Conservation (phyloP, 2,329 filamentous ascomycete species). For the Hymenoscyphus infarciens region DNA sequence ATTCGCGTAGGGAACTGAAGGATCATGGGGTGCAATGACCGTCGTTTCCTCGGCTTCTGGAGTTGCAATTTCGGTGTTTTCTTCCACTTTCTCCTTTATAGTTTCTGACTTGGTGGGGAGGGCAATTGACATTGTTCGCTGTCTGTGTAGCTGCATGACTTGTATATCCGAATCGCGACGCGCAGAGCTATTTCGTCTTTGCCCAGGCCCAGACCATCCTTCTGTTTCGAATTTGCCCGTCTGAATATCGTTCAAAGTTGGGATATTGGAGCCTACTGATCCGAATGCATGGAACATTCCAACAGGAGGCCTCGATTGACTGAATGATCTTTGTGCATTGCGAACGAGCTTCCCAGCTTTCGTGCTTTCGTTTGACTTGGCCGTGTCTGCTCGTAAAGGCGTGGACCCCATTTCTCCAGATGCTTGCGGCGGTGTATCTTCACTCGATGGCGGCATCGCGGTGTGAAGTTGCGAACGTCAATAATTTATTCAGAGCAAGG, state of each 20-base stretch:
- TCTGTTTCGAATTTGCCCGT: slow-evolving; percentile 21
- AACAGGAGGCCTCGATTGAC: slow-evolving; percentile 21
- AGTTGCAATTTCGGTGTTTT: slow-evolving; percentile 9
- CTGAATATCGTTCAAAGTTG: slow-evolving; percentile 24
- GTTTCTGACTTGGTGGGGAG: slow-evolving; percentile 6
- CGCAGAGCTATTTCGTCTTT: slow-evolving; percentile 23
- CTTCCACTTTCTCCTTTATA: slow-evolving; percentile 15
- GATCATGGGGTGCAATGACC: slow-evolving; percentile 20
- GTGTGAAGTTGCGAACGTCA: not conserved
- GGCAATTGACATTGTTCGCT: slow-evolving; percentile 15
- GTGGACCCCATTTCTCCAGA: not conserved
- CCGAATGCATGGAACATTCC: slow-evolving; percentile 28
- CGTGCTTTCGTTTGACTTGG: slow-evolving; percentile 9
- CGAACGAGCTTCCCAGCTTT: slow-evolving; percentile 11
- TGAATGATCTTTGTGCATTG: slow-evolving; percentile 18
- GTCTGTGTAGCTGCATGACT: slow-evolving; percentile 14
- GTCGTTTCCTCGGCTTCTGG: slow-evolving; percentile 10
- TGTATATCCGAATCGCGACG: slow-evolving; percentile 19
- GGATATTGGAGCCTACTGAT: slow-evolving; percentile 21
- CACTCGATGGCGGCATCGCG: not conserved
- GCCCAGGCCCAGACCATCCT: slow-evolving; percentile 24
- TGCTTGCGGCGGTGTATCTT: not conserved
- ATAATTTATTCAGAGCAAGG: not conserved
- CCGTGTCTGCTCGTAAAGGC: slow-evolving; percentile 10
- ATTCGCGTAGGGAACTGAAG: slow-evolving; percentile 22